These are phyloP conservation scores for Populus simonii DNA, from an alignment of 345 rosid genomes.

Conservation along the genomic window DNA sequence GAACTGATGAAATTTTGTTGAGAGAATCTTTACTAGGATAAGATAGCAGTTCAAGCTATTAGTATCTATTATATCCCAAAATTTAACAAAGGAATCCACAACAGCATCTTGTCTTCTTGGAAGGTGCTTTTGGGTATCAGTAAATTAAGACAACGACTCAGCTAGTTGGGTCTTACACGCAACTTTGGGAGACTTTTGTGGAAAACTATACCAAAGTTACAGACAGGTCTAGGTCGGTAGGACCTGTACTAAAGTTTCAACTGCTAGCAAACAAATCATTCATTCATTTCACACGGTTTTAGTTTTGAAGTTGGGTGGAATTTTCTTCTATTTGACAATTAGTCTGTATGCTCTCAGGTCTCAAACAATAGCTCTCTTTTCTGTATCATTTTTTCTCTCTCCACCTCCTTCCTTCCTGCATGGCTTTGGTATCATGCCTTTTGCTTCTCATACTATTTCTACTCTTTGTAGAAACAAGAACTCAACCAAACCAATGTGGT, in stretches of 20 bases:
- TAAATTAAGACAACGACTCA: background rate
- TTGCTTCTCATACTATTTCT: background rate
- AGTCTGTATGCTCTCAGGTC: background rate
- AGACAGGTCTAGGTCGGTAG: background rate
- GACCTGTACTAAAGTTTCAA: background rate
- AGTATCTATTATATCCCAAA: no score
- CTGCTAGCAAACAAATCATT: background rate
- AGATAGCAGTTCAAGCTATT: background rate
- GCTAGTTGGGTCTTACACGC: background rate
- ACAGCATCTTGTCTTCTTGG: background rate
- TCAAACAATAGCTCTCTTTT: background rate
- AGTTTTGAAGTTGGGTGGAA: background rate
- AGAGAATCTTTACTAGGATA: background rate
- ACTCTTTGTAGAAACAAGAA: background rate
- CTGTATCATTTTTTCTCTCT: background rate
- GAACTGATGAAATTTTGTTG: background rate
- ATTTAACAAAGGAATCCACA: no score
- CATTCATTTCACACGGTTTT: background rate
- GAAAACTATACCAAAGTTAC: background rate
- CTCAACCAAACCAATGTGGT: background rate
- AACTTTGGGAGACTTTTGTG: background rate
- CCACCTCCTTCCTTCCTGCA: background rate
- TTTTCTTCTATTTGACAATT: background rate
- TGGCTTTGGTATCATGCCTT: background rate
- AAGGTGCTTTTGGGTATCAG: background rate